Base-by-base conservation (phyloP, 139 green algal species). In the Picochlorum sp. region DNA sequence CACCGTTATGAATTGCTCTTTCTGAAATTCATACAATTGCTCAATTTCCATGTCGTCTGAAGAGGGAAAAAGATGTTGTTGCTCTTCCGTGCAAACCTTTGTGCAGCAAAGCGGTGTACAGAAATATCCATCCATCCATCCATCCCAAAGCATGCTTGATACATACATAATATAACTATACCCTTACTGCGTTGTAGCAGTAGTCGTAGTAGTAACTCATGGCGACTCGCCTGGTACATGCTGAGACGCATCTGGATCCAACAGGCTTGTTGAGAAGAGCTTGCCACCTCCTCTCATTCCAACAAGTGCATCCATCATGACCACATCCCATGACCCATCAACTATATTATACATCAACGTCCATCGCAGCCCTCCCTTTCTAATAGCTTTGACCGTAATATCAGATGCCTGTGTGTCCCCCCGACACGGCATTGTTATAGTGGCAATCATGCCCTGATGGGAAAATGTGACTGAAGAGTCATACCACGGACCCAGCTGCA, bases 261-360 rank as follows among this genome's bases (percentile, higher is more conserved):
- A 23, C 3, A 65, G 10, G 11, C 58, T 65, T 18, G 57, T 23
- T 10, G 20, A 57, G 6, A 31, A 59, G 20, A 65, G 23, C n/a
- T 8, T 51, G n/a, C 58, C 58, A 20, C 58, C 58, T 30, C 13
- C 58, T 15, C 23, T 9, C 58, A 65, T 65, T 7, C 58, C 58
- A 28, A 65, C 23, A 18, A 45, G 7, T 14, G 58, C 58, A 52
- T 65, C 58, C 58, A 65, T 65, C 23, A 65, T 65, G 4, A 65
- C 23, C 7, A 50, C 7, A 31, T 65, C 58, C 58, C 58, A 65
- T 31, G 57, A 21, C 28, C 58, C 58, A 51, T 31, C 23, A 51
- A 65, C 8, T 23, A 65, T 28, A 20, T 49, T 65, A 23, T 65
- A 59, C 21, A 59, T 0, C 13, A 59, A 14, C 20, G 51, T 30